Base-by-base conservation (phyloP, 106 monocot genomes). In the Apostasia ramifera region DNA sequence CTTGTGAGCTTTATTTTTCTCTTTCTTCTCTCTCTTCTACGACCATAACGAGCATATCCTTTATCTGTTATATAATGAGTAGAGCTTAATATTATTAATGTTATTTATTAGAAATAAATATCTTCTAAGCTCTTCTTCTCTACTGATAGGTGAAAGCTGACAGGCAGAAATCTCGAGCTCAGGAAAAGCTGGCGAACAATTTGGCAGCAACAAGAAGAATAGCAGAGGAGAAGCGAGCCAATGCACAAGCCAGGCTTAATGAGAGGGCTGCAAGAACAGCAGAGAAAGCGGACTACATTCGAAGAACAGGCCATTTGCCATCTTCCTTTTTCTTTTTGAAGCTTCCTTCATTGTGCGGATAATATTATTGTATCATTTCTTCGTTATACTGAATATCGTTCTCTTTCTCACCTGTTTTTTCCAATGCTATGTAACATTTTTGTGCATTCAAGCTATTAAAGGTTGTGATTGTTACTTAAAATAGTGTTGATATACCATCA, bases 241-340 rank as follows among this genome's bases (percentile, higher is more conserved):
- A 54, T 50, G 94, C 90, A 26, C 90, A 90, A 67, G 84, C 82
- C 12, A 90, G 81, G 60, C 78, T 94, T 13, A 90, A 87, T 46
- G 85, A 90, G 38, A 75, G 66, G 3, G 90, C 90, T 8, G 84
- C 84, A 9, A 83, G 66, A 66, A 90, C 87, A 5, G 69, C 90
- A 26, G 90, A 90, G 66, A 73, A 67, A 70, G 90, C 85, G 26
- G 89, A 94, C 9, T 94, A 90, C 66, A 90, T 94, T 61, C 72
- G 87, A 63, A 84, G 94, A 61, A 94, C 86, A 5, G 94, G 94
- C 40, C 94, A 82, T 70, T 57, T 90, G 57, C 90, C 94, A 39
- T 85, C 82, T 66, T 90, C 84, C 41, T 88, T 90, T 54, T 81
- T 77, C 81, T 84, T 84, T 61, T 82, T 88, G 79, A 87, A 75